Evolutionary conservation across 441 rosid species (phyloP).

Genomic region (Euphorbia neoarborescens): DNA sequence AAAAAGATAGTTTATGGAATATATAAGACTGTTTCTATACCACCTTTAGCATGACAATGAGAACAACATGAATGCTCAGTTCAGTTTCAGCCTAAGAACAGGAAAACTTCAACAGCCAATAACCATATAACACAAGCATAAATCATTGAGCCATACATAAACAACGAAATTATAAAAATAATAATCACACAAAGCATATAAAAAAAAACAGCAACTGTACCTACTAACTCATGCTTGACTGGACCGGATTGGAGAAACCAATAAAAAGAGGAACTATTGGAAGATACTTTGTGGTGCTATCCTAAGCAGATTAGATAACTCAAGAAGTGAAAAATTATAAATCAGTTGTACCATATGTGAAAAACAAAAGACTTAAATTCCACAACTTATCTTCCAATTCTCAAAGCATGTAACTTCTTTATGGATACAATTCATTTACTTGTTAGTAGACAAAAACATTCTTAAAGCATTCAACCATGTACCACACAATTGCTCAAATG

Average conservation of each 20-base stretch:
- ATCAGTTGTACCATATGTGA: not conserved
- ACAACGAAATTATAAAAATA: not conserved
- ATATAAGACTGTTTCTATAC: not conserved
- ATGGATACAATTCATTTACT: not conserved
- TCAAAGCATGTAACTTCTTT: not conserved
- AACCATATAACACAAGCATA: not conserved
- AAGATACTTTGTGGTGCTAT: not conserved
- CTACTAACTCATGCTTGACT: not conserved
- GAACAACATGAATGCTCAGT: not conserved
- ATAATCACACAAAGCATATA: not conserved
- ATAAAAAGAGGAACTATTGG: not conserved
- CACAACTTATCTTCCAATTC: not conserved
- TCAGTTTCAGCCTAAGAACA: not conserved
- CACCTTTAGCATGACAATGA: not conserved
- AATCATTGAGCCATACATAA: not conserved
- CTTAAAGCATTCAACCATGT: not conserved
- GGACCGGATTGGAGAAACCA: not conserved
- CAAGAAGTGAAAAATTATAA: not conserved
- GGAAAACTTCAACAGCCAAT: not conserved
- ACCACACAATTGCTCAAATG: not conserved
- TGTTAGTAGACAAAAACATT: not conserved
- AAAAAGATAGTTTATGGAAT: slow-evolving; percentile 4
- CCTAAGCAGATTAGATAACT: not conserved
- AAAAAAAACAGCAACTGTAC: not conserved
- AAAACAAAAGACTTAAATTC: not conserved